Evolutionary conservation across 1,284 basidiomycete genomes (phyloP).

Genomic region (Cerioporus squamosus): DNA sequence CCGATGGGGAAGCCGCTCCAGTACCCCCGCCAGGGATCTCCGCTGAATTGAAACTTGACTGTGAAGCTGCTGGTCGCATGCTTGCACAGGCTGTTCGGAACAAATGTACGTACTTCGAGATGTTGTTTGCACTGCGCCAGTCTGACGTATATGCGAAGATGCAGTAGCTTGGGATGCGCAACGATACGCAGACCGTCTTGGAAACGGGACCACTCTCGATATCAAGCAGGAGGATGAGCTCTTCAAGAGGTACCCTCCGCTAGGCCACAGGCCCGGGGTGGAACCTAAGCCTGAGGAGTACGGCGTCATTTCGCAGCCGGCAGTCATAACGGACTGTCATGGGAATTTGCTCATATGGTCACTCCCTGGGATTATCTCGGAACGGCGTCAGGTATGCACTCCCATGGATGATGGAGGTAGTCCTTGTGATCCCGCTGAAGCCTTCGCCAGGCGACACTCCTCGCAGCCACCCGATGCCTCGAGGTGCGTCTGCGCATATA

Average conservation of each 20-base stretch:
- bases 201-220: background rate
- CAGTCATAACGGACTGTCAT: background rate
- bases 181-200: background rate
- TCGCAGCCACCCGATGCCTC: no score
- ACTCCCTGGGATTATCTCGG: background rate
- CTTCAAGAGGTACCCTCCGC: background rate
- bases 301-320: background rate
- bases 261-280: background rate
- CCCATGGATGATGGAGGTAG: no score
- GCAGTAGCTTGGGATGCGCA: background rate
- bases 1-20: no score
- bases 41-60: no score
- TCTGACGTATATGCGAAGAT: background rate
- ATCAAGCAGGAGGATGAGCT: background rate
- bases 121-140: no score
- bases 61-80: no score
- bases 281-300: background rate
- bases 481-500: no score
- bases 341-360: background rate
- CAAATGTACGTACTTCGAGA: no score
- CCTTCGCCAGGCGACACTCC: no score
- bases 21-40: no score
- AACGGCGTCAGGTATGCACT: background rate
- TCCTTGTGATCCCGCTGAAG: no score
- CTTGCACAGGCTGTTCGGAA: no score